Conservation (phyloP, 2,329 filamentous ascomycete genomes). For the Phoma herbarum region DNA sequence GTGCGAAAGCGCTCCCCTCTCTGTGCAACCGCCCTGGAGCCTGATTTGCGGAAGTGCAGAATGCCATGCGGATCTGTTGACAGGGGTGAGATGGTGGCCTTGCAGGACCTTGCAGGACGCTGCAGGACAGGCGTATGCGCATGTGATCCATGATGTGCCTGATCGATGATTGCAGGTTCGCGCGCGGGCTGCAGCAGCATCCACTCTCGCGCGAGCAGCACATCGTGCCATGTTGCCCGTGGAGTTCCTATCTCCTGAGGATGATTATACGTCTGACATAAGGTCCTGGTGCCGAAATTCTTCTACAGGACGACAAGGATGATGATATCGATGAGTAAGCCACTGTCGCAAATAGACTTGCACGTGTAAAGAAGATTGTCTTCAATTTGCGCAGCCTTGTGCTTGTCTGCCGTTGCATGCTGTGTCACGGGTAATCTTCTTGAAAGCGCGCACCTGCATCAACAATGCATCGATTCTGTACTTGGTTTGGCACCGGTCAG, state of each 20-base stretch:
- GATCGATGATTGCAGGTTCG: constrained; percentile 33
- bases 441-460: constrained; percentile 19
- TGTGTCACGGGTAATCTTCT: constrained; percentile 4
- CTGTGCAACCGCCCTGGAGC: constrained; percentile 19
- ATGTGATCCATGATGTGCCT: constrained; percentile 39
- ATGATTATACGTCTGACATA: constrained; percentile 21
- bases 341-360: constrained; percentile 10
- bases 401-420: constrained; percentile 3
- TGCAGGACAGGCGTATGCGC: constrained; percentile 29
- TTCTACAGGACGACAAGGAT: constrained; percentile 5
- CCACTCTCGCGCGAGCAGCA: constrained; percentile 27
- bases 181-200: constrained; percentile 12
- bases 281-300: constrained; percentile 7
- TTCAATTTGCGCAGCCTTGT: constrained; percentile 11
- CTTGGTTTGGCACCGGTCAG: constrained; percentile 7
- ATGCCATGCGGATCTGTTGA: constrained; percentile 33
- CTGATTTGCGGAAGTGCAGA: constrained; percentile 34
- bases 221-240: constrained; percentile 11
- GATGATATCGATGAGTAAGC: constrained; percentile 9
- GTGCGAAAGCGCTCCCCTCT: constrained; percentile 2
- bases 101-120: constrained; percentile 20
- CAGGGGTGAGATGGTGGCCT: constrained; percentile 25
- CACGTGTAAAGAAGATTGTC: constrained; percentile 3
- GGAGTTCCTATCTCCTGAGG: constrained; percentile 22
- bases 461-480: constrained; percentile 11